These are phyloP conservation scores for Alternaria sp. DNA, from an alignment of 2,329 filamentous ascomycete species.

Conservation along the genomic window DNA sequence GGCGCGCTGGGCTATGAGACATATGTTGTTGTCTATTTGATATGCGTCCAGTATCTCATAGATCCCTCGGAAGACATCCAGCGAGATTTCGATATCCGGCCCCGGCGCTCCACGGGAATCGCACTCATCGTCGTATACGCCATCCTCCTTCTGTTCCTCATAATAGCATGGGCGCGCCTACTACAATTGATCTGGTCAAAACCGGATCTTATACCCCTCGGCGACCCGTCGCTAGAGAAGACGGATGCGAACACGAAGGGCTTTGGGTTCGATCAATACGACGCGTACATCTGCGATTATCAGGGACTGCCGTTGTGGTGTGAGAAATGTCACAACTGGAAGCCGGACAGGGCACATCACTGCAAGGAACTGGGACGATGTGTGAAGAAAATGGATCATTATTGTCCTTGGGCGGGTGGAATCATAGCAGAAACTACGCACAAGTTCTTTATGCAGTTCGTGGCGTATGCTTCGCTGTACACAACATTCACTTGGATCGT, in stretches of 20 bases:
- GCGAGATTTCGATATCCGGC: slow-evolving; percentile 32
- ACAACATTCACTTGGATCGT: slow-evolving; percentile 71
- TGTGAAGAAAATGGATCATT: slow-evolving; percentile 91
- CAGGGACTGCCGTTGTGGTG: slow-evolving; percentile 88
- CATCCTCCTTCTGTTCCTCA: slow-evolving; percentile 72
- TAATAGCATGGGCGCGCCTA: slow-evolving; percentile 75
- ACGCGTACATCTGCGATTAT: slow-evolving; percentile 83
- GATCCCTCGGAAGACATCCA: slow-evolving; percentile 49
- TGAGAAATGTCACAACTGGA: slow-evolving; percentile 83
- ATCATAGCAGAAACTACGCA: slow-evolving; percentile 86
- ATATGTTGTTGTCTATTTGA: slow-evolving; percentile 71
- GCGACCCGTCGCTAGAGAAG: slow-evolving; percentile 46
- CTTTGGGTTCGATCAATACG: slow-evolving; percentile 84
- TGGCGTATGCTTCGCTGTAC: slow-evolving; percentile 74
- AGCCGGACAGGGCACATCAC: slow-evolving; percentile 87
- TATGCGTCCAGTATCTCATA: slow-evolving; percentile 76
- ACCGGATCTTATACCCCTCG: slow-evolving; percentile 77
- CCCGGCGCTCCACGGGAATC: slow-evolving; percentile 67
- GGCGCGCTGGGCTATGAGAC: slow-evolving; percentile 73
- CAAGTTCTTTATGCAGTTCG: slow-evolving; percentile 94
- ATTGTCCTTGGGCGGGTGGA: slow-evolving; percentile 95
- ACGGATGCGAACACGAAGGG: slow-evolving; percentile 36
- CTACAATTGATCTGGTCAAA: slow-evolving; percentile 72
- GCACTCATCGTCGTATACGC: slow-evolving; percentile 78
- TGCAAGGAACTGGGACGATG: slow-evolving; percentile 84